Evolutionary conservation across 2,329 filamentous ascomycete species (phyloP), one percentile per base, ranked within the genome.

Genomic region (Aspergillus persii): DNA sequence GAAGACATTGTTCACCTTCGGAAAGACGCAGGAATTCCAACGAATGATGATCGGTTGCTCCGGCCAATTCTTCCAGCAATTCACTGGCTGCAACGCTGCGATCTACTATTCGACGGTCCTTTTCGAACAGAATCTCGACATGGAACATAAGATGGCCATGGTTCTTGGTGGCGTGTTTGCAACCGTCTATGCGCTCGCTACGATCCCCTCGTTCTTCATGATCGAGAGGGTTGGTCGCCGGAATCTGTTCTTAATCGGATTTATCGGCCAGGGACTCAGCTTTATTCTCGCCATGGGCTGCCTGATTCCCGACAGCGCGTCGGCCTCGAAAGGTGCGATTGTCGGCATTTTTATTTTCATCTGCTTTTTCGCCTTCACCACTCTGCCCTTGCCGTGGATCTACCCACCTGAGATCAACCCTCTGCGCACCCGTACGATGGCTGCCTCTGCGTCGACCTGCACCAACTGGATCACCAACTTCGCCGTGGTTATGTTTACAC

Each of bases 271-370:
- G 51, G 65, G 75, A 8, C 66, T 70, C 5, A 66, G 65, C 36
- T 71, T 75, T 52, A 61, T 72, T 2, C 73, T 76, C 50, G 71
- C 70, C 8, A 70, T 76, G 23, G 69, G 63, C 30, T 76, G 74
- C 36, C 57, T 76, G 61, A 71, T 74, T 52, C 61, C 68, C 3
- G 56, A 58, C 3, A 69, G 36, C 30, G 39, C 52, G 8, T 29
- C 58, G 9, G 68, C 67, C 15, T 61, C 72, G 12, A 72, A 74
- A 63, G 74, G 74, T 56, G 73, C 73, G 12, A 67, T 79, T 6
- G 85, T 88, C 1, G 86, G 86, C 56, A 75, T 89, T 31, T 89
- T 89, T 73, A 82, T 84, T 3, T 89, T 88, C 72, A 89, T 89
- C 62, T 81, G 82, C 4, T 86, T 85, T 61, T 89, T 89, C 62